Evolutionary conservation across 805 yeast species (phyloP), one percentile per base, ranked within the genome.

Genomic region (Sugiyamaella valdiviana): DNA sequence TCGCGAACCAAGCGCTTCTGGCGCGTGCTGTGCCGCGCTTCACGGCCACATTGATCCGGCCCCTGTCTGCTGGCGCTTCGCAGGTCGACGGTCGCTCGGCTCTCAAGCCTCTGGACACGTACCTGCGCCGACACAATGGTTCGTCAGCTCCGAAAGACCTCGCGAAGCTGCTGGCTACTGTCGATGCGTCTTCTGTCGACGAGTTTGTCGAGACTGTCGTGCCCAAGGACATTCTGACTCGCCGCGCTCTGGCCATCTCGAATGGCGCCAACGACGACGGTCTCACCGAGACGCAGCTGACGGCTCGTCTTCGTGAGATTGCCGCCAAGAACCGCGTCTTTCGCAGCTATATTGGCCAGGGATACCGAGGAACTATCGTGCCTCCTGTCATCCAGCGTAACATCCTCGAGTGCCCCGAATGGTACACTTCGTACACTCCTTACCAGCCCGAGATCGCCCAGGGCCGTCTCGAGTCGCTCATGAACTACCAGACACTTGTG

Each of bases 361-460:
- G 99, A 37, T 93, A 91, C 68, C 85, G 87, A 58, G 95, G 95
- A 51, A 91, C 98, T 0, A 73, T 78, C 45, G 72, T 87, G 41
- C 99, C 99, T 0, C 84, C 95, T 1, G 96, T 91, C 32, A 85
- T 93, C 57, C 95, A 87, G 71, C 80, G 99, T 64, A 93, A 93
- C 61, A 68, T 93, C 50, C 71, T 93, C 49, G 99, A 93, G 67
- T 80, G 83, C 52, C 99, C 99, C 5, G 96, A 89, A 63, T 93
- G 99, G 99, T 93, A 93, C 73, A 93, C 99, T 17, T 88, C 97
- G 1, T 93, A 93, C 66, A 93, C 99, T 20, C 99, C 99, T 32
- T 93, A 93, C 67, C 99, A 93, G 71, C 96, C 99, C 0, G 99
- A 93, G 66, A 90, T 93, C 50, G 85, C 96, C 0, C 99, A 93